phyloP scores from a whole-genome alignment of 164 flowering plant species.

The Liriodendron chinense region DNA sequence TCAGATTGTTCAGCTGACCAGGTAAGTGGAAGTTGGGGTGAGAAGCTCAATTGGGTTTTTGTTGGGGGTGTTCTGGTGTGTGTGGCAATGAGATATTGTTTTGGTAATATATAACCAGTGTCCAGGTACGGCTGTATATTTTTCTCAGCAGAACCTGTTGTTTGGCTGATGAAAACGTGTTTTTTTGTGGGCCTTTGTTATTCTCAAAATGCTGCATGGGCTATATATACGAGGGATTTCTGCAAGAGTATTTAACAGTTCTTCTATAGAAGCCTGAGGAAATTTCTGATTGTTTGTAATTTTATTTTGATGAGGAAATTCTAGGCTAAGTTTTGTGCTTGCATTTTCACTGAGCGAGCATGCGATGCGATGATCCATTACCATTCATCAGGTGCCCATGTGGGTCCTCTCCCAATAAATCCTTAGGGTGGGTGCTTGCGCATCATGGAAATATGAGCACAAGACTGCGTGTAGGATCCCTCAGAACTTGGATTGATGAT shows the following conservation, averaged over 20 bases:
- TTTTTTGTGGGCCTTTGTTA: not conserved
- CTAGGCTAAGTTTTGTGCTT: not conserved
- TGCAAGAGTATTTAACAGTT: not conserved
- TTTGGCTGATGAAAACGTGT: not conserved
- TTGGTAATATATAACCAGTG: slow-evolving; percentile 7
- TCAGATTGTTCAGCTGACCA: not conserved
- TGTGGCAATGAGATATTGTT: slow-evolving; percentile 10
- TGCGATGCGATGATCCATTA: no score
- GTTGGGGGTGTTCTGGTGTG: slow-evolving; percentile 3
- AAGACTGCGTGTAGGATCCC: no score
- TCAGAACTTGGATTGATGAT: no score
- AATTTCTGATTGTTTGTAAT: not conserved
- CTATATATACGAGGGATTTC: not conserved
- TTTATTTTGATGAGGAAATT: not conserved
- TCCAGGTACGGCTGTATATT: slow-evolving; percentile 12
- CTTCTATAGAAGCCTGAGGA: not conserved
- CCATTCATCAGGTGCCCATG: no score
- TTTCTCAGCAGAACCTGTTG: slow-evolving; percentile 5
- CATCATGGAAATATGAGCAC: no score
- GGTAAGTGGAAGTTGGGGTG: not conserved
- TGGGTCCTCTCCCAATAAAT: no score
- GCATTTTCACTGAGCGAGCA: not conserved
- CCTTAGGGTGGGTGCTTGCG: no score
- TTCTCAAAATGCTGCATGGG: not conserved
- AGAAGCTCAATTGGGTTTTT: not conserved